These are phyloP conservation scores for Jatropha multifida DNA, from an alignment of 441 rosid genomes.

Conservation along the genomic window DNA sequence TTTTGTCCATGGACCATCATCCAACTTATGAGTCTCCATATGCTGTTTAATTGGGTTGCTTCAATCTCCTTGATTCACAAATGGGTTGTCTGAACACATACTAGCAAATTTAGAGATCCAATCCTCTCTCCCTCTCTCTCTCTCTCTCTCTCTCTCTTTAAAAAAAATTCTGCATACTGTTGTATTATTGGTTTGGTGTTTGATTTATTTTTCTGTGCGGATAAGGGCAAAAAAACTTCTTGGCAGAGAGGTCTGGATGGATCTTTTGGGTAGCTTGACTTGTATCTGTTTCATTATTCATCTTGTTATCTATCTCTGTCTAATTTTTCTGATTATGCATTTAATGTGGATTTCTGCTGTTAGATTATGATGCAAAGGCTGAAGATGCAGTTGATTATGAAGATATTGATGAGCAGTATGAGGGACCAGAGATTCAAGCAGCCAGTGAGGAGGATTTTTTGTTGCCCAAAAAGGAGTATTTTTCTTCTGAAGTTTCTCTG, in stretches of 20 bases:
- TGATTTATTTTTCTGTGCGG: neutral
- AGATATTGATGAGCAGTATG: constrained; percentile 95
- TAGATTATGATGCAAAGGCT: constrained; percentile 89
- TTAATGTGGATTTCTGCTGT: constrained; percentile 34
- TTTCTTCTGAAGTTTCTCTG: constrained; percentile 54
- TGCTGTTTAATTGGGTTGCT: neutral
- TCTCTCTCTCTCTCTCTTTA: neutral
- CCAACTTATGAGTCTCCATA: neutral
- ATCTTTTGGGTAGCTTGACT: neutral
- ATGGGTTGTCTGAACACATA: neutral
- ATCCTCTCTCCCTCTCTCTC: neutral
- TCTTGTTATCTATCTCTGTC: constrained; percentile 11
- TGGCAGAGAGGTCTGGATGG: constrained; percentile 12
- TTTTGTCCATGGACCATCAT: neutral
- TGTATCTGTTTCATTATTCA: neutral
- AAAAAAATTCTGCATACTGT: no score
- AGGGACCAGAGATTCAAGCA: constrained; percentile 87
- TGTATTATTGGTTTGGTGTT: neutral
- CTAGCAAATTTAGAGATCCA: neutral
- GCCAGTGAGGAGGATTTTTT: constrained; percentile 81
- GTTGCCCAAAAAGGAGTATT: constrained; percentile 72
- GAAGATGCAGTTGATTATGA: constrained; percentile 97
- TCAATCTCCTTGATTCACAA: neutral
- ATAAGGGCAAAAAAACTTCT: neutral
- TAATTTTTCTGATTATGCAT: constrained; percentile 30